Evolutionary conservation across 148 eudicot genomes (phyloP).

Genomic region (Diospyros kaki): DNA sequence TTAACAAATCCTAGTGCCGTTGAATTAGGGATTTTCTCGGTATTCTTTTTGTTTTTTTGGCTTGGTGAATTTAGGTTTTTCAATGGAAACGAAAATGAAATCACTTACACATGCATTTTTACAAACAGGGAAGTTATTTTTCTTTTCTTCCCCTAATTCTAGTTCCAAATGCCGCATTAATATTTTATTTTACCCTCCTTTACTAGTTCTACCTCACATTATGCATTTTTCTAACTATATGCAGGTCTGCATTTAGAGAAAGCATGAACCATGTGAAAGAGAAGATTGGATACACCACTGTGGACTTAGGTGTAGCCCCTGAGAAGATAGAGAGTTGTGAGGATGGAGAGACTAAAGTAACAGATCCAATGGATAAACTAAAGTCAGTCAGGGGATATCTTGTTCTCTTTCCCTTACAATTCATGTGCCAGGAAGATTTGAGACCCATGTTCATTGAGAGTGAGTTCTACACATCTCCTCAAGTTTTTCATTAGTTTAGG

Average conservation of each 20-base stretch:
- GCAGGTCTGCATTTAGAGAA: slow-evolving; percentile 63
- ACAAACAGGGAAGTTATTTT: too few species aligned
- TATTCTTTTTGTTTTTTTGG: too few species aligned
- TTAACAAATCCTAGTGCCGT: too few species aligned
- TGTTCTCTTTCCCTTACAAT: slow-evolving; percentile 78
- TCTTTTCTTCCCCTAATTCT: too few species aligned
- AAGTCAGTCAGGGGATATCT: slow-evolving; percentile 60
- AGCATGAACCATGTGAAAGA: slow-evolving; percentile 60
- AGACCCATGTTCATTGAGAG: slow-evolving; percentile 83
- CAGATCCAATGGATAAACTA: slow-evolving; percentile 46
- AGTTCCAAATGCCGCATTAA: too few species aligned
- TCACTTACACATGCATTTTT: too few species aligned
- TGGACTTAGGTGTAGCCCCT: slow-evolving; percentile 91
- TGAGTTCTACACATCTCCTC: slow-evolving; percentile 77
- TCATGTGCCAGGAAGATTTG: slow-evolving; percentile 80
- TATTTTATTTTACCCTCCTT: background rate
- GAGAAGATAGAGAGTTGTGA: slow-evolving; percentile 30
- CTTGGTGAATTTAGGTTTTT: too few species aligned
- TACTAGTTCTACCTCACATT: background rate
- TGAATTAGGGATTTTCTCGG: too few species aligned
- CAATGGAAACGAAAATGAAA: too few species aligned
- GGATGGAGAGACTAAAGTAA: slow-evolving; percentile 32
- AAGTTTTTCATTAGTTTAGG: slow-evolving; percentile 46
- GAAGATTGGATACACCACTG: slow-evolving; percentile 64
- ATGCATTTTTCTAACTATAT: background rate